Evolutionary conservation across 2,329 filamentous ascomycete genomes (phyloP).

Genomic region (Neofusicoccum parvum): DNA sequence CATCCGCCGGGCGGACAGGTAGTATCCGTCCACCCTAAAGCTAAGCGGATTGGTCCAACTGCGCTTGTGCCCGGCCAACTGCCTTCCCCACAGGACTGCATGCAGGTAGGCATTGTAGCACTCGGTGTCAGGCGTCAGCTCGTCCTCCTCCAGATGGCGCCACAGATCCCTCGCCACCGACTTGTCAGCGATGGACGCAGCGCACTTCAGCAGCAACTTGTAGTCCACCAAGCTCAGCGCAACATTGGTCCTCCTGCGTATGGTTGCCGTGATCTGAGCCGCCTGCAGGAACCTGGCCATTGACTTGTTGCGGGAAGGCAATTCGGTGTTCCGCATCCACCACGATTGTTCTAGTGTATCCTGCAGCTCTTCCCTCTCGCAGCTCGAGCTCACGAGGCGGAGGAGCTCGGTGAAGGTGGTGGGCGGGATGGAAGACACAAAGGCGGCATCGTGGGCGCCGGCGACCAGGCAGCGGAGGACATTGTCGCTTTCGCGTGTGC

Average conservation of each 20-base stretch:
- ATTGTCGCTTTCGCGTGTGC: conserved; percentile 6
- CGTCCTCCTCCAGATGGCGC: conserved; percentile 44
- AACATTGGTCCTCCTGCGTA: conserved; percentile 40
- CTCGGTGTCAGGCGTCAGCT: conserved; percentile 47
- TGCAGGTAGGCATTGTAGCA: conserved; percentile 61
- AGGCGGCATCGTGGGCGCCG: conserved; percentile 27
- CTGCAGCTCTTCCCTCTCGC: conserved; percentile 45
- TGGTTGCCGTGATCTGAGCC: conserved; percentile 41
- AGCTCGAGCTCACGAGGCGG: conserved; percentile 60
- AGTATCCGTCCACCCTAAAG: not conserved
- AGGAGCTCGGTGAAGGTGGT: conserved; percentile 66
- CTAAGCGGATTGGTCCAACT: not conserved
- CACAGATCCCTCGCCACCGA: conserved; percentile 50
- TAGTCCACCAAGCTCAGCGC: conserved; percentile 52
- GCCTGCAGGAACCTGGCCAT: conserved; percentile 38
- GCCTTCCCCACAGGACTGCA: conserved; percentile 47
- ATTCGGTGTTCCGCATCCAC: conserved; percentile 50
- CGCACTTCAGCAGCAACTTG: conserved; percentile 55
- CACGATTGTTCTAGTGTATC: conserved; percentile 32
- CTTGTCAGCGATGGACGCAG: conserved; percentile 50
- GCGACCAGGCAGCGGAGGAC: conserved; percentile 25
- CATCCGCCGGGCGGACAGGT: not conserved
- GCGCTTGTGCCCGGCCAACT: not conserved
- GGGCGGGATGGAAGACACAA: conserved; percentile 49
- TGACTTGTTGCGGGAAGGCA: conserved; percentile 28